Evolutionary conservation across 2,329 filamentous ascomycete species (phyloP).

Genomic region (Acephala macrosclerotiorum): DNA sequence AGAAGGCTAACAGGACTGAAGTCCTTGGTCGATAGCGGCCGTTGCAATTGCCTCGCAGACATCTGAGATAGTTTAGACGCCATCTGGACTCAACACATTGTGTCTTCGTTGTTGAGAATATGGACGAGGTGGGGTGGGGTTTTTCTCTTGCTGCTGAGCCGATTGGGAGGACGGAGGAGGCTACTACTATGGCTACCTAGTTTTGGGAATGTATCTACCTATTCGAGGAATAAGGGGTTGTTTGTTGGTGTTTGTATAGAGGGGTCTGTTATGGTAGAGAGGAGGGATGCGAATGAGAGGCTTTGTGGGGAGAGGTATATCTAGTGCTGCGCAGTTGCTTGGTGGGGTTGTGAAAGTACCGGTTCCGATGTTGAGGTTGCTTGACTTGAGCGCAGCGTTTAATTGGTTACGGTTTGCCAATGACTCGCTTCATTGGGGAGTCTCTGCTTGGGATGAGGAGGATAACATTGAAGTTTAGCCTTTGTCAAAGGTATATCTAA

Average conservation of each 20-base stretch:
- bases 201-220: conserved; percentile 90
- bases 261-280: conserved; percentile 90
- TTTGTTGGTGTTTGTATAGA: conserved; percentile 96
- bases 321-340: conserved; percentile 82
- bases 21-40: too few species aligned
- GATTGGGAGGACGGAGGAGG: conserved; percentile 93
- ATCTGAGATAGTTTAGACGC: too few species aligned
- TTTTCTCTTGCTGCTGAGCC: conserved; percentile 95
- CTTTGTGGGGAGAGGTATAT: conserved; percentile 86
- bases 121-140: conserved; percentile 75
- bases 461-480: too few species aligned
- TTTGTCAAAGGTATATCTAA: too few species aligned
- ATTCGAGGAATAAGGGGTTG: conserved; percentile 96
- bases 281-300: conserved; percentile 96
- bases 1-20: too few species aligned
- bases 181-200: conserved; percentile 93
- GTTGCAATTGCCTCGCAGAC: too few species aligned
- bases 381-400: conserved; percentile 70
- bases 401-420: too few species aligned
- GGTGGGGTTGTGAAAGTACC: conserved; percentile 80
- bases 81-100: too few species aligned
- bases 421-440: too few species aligned
- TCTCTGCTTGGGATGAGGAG: too few species aligned
- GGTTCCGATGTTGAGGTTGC: conserved; percentile 80
- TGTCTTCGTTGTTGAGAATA: too few species aligned